Base-by-base conservation (phyloP, 2,329 filamentous ascomycete genomes). In the Eutypella sp. region DNA sequence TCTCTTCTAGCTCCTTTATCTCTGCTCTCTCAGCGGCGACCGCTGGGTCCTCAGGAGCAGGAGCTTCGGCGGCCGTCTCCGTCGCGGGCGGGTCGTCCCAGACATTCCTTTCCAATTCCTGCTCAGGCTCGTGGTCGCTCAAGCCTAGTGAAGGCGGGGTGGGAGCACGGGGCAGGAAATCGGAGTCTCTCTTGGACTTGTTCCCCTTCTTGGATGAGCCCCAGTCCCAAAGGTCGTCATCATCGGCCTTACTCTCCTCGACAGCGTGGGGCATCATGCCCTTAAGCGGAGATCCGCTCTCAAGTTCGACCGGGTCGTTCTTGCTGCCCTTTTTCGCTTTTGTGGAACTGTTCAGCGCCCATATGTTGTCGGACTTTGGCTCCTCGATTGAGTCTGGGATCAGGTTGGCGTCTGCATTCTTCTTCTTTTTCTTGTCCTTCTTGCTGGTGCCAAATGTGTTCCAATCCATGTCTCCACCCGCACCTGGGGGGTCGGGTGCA, bases 271-370 rank as follows among this genome's bases (percentile, higher is more conserved):
- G 70, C 49, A 74, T 68, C 22, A 71, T 66, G 46, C 68, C 70
- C 50, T 76, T 68, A 52, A 74, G 65, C 29, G 71, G 68, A 47
- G 68, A 67, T 38, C 71, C 70, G 23, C 71, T 68, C 38, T 72
- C 59, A 34, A 77, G 64, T 47, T 78, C 72, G 20, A 74, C 60
- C 6, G 72, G 67, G 13, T 68, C 65, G 56, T 78, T 79, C 57
- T 72, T 76, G 47, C 59, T 77, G 37, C 67, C 64, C 60, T 80
- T 80, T 40, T 60, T 62, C 9, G 76, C 75, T 63, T 79, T 80
- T 40, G 60, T 60, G 7, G 62, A 60, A 20, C 51, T 58, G 16
- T 59, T 56, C 6, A 56, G 39, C 8, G 60, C 65, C 71, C 69
- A 71, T 16, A 58, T 52, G 41, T 69, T 65, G 41, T 74, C 68